Percentiles rank a stretch among this genome's conserved stretches.
phyloP scores from a whole-genome alignment of 2,329 filamentous ascomycete species.

The Fusarium sp. region DNA sequence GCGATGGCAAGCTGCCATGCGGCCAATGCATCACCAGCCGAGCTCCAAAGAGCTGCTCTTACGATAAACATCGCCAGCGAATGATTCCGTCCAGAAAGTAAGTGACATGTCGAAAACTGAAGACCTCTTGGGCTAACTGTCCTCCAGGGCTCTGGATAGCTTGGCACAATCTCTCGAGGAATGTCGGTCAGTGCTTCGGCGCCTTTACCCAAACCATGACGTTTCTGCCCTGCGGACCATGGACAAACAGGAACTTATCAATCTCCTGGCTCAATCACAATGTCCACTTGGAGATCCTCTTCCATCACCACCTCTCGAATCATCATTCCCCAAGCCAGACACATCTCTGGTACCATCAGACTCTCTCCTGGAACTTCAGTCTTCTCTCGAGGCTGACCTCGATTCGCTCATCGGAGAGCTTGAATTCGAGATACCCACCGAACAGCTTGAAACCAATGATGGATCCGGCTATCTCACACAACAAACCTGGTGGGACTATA shows the following conservation, averaged over 20 bases:
- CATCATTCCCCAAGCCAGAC: slow-evolving; percentile 57
- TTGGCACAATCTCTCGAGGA: slow-evolving; percentile 72
- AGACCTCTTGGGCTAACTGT: slow-evolving; percentile 8
- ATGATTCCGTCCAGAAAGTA: slow-evolving; percentile 82
- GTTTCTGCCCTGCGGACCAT: slow-evolving; percentile 60
- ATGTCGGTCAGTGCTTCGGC: slow-evolving; percentile 54
- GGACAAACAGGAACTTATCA: slow-evolving; percentile 66
- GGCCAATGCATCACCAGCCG: slow-evolving; percentile 84
- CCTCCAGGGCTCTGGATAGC: slow-evolving; percentile 64
- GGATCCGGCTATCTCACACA: slow-evolving; percentile 15
- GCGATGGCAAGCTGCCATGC: slow-evolving; percentile 82
- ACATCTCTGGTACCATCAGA: slow-evolving; percentile 48
- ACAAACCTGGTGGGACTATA: slow-evolving; percentile 29
- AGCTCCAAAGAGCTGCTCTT: slow-evolving; percentile 79
- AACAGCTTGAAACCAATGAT: slow-evolving; percentile 21
- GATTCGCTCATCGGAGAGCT: slow-evolving; percentile 33
- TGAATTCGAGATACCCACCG: slow-evolving; percentile 29
- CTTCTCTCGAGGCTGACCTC: slow-evolving; percentile 33
- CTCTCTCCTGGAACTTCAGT: slow-evolving; percentile 26
- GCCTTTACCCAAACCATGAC: slow-evolving; percentile 67
- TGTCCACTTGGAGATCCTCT: slow-evolving; percentile 54
- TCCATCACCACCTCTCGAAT: slow-evolving; percentile 62
- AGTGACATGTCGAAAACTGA: slow-evolving; percentile 43
- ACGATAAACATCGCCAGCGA: slow-evolving; percentile 80
- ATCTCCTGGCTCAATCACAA: slow-evolving; percentile 59